Evolutionary conservation across 345 rosid genomes (phyloP).

Genomic region (Lepidium didymum): DNA sequence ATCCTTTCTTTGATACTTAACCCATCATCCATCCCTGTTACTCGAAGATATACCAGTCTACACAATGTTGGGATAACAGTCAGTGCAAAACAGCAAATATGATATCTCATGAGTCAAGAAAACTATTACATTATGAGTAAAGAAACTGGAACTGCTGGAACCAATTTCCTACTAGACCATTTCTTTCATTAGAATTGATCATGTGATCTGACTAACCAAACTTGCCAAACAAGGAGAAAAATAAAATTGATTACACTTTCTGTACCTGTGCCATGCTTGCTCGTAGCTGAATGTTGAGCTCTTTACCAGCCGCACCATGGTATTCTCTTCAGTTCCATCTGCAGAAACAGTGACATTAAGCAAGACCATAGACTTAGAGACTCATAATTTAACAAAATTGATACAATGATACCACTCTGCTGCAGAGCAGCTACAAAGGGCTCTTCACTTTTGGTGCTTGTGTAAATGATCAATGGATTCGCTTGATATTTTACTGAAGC

Average conservation of each 20-base stretch:
- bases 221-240: neutral
- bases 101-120: neutral
- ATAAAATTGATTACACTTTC: neutral
- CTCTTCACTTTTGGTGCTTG: constrained; percentile 94
- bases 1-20: constrained; percentile 82
- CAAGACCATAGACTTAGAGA: constrained; percentile 11
- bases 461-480: constrained; percentile 61
- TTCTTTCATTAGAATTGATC: neutral
- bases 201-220: neutral
- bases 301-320: constrained; percentile 68
- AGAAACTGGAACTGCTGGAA: neutral
- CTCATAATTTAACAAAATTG: constrained; percentile 1
- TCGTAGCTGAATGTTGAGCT: constrained; percentile 95
- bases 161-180: neutral
- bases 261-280: constrained; percentile 98
- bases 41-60: constrained; percentile 84
- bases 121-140: neutral
- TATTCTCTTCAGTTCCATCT: constrained; percentile 61
- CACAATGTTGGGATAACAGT: constrained; percentile 18
- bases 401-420: constrained; percentile 50
- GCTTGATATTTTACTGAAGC: constrained; percentile 83
- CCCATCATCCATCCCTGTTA: constrained; percentile 93
- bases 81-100: neutral
- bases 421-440: constrained; percentile 75
- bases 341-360: constrained; percentile 31